Conservation (phyloP, 768 basidiomycete genomes). For the Agrocybe chaxingu region DNA sequence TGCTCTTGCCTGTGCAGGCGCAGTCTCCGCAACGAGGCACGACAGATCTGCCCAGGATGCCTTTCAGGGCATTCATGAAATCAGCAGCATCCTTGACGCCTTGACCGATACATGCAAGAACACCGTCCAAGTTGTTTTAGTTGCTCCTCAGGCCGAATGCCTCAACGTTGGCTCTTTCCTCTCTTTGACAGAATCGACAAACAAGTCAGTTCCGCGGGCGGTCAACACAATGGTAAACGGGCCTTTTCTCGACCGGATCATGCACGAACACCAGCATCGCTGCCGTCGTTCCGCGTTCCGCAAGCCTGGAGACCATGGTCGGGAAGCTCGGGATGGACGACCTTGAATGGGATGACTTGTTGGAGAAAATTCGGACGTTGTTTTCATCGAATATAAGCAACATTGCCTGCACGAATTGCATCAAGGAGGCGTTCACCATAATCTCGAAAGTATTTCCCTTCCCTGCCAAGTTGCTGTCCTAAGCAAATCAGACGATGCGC, state of each 20-base stretch:
- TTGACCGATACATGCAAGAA: conserved; percentile 8
- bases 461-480: conserved; percentile 17
- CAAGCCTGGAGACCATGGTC: conserved; percentile 37
- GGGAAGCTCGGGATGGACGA: conserved; percentile 26
- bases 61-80: not conserved
- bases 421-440: conserved; percentile 41
- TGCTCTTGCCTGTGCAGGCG: not conserved
- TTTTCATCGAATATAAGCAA: conserved; percentile 25
- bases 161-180: conserved; percentile 35
- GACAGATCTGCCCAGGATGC: not conserved
- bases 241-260: conserved; percentile 43
- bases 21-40: not conserved
- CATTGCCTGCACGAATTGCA: conserved; percentile 42
- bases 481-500: conserved; percentile 15
- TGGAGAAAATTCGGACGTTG: conserved; percentile 21
- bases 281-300: conserved; percentile 36
- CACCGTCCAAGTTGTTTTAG: conserved; percentile 6
- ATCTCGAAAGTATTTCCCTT: conserved; percentile 26
- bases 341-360: conserved; percentile 17
- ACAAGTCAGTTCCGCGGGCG: conserved; percentile 39
- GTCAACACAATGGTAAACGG: conserved; percentile 56
- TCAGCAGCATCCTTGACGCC: conserved; percentile 2
- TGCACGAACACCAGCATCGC: conserved; percentile 62
- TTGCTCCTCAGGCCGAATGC: conserved; percentile 28
- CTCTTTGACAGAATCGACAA: conserved; percentile 14